Evolutionary conservation across 2,329 filamentous ascomycete species (phyloP).

Genomic region (Fusarium sarcochroum): DNA sequence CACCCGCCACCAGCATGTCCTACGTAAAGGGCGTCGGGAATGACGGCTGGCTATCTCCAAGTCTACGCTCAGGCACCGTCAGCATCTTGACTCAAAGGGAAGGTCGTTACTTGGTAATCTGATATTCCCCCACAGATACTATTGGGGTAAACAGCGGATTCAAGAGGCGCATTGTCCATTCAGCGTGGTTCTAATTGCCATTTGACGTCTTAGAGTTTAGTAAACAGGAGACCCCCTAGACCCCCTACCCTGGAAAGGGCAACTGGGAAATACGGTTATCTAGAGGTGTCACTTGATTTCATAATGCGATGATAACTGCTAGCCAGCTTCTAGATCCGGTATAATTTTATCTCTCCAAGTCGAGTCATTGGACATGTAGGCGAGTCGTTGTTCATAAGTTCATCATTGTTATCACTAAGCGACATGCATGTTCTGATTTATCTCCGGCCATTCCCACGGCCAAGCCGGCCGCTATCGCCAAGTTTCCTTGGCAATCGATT

Average conservation of each 20-base stretch:
- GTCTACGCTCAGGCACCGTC: conserved; percentile 15
- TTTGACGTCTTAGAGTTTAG: conserved; percentile 22
- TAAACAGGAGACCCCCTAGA: conserved; percentile 12
- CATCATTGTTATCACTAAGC: conserved; percentile 2
- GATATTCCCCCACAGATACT: conserved; percentile 22
- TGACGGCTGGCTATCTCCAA: conserved; percentile 27
- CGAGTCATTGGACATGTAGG: not conserved
- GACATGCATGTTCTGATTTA: conserved; percentile 7
- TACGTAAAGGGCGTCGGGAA: conserved; percentile 26
- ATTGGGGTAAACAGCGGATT: not conserved
- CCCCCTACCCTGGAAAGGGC: not conserved
- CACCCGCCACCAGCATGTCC: conserved; percentile 18
- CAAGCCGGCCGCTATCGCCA: conserved; percentile 29
- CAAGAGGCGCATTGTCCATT: conserved; percentile 7
- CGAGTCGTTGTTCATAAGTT: conserved; percentile 20
- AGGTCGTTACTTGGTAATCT: conserved; percentile 25
- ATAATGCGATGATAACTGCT: conserved; percentile 9
- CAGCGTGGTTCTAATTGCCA: conserved; percentile 16
- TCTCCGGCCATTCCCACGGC: conserved; percentile 32
- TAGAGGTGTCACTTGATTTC: conserved; percentile 5
- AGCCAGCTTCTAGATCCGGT: conserved; percentile 29
- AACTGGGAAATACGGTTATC: conserved; percentile 20
- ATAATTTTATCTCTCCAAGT: conserved; percentile 2
- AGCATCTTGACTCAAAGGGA: conserved; percentile 33
- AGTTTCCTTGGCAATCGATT: conserved; percentile 14